Evolutionary conservation across 148 eudicot species (phyloP), one percentile per base, ranked within the genome.

Genomic region (Pouteria glomerata): DNA sequence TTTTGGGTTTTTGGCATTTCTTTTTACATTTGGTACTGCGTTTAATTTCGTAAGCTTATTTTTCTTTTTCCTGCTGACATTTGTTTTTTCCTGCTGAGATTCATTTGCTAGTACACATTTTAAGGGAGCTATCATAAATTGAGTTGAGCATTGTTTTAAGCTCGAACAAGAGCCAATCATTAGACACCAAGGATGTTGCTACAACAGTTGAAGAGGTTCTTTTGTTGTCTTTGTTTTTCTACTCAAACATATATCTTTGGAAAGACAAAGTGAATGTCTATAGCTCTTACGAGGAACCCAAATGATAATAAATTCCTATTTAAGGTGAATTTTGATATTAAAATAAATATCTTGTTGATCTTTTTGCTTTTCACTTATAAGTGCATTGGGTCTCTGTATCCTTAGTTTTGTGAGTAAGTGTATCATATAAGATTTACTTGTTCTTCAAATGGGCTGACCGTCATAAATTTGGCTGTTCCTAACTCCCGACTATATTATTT

Each of bases 81-180:
- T 1, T n/a, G 57, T n/a, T n/a, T n/a, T n/a, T n/a, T n/a, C n/a
- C n/a, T n/a, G n/a, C n/a, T 19, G n/a, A 15, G n/a, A 3, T 18
- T 21, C 53, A 50, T 50, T 10, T 15, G 16, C 3, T 39, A 39
- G 44, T 39, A 39, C 7, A 39, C 44, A 39, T 39, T 39, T 5
- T 10, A 39, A 39, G 10, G 5, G 10, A 39, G 10, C 44, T 39
- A 10, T n/a, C n/a, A 10, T 4, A 39, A 18, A 1, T 15, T 50
- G 53, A 50, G 53, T 50, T 50, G 53, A 50, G 21, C 21, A 50
- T 15, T 1, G 21, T 15, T 50, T 50, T 50, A 21, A 15, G 53
- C 53, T 80, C 98, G 91, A 68, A 95, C 98, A 14, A 95, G 91
- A 97, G 91, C 98, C 35, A 95, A n/a, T n/a, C 98, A 50, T 81